Percentiles rank a stretch among this genome's conserved stretches.
Conservation (phyloP, 352 stramenopile species). For the Globisporangium cystogenes region DNA sequence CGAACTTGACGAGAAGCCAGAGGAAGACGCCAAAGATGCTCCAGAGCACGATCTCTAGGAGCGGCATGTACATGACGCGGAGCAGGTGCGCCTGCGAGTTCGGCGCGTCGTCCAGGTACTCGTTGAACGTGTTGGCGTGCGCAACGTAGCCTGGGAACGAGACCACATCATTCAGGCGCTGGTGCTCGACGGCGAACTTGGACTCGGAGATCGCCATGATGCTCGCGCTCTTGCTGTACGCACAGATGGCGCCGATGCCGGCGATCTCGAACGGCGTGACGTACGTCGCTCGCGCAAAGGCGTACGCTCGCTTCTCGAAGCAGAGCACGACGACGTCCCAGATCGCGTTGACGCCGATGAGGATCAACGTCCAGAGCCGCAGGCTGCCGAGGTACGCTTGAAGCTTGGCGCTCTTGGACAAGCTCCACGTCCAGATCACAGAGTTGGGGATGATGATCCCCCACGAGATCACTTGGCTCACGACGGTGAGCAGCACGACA, state of each 20-base stretch:
- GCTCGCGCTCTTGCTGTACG: slow-evolving; percentile 4
- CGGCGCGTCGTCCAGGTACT: slow-evolving; percentile 10
- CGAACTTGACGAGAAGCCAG: slow-evolving; percentile 9
- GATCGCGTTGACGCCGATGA: slow-evolving; percentile 24
- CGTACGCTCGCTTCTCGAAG: slow-evolving; percentile 28
- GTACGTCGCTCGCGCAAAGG: slow-evolving; percentile 14
- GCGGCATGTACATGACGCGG: slow-evolving; percentile 11
- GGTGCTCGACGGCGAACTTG: slow-evolving; percentile 20
- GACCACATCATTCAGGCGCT: slow-evolving; percentile 19
- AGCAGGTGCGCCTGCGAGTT: slow-evolving; percentile 10
- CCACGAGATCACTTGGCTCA: slow-evolving; percentile 39
- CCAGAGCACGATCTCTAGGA: slow-evolving; percentile 7
- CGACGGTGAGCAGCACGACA: slow-evolving; percentile 21
- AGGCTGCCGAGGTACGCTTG: slow-evolving; percentile 36
- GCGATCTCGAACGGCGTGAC: slow-evolving; percentile 18
- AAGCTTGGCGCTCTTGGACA: slow-evolving; percentile 20
- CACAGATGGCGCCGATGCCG: slow-evolving; percentile 12
- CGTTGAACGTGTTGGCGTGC: slow-evolving; percentile 23
- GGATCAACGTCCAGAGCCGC: slow-evolving; percentile 28
- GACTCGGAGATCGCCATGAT: slow-evolving; percentile 18
- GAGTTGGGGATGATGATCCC: slow-evolving; percentile 44
- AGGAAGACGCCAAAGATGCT: slow-evolving; percentile 9
- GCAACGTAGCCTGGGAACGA: slow-evolving; percentile 15
- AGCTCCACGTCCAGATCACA: slow-evolving; percentile 36
- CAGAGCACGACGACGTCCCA: slow-evolving; percentile 26